Percentiles rank a stretch among this genome's conserved stretches.
These are phyloP conservation scores for Nyctanthes arbortristis DNA, from an alignment of 257 asterid species.

Conservation along the genomic window DNA sequence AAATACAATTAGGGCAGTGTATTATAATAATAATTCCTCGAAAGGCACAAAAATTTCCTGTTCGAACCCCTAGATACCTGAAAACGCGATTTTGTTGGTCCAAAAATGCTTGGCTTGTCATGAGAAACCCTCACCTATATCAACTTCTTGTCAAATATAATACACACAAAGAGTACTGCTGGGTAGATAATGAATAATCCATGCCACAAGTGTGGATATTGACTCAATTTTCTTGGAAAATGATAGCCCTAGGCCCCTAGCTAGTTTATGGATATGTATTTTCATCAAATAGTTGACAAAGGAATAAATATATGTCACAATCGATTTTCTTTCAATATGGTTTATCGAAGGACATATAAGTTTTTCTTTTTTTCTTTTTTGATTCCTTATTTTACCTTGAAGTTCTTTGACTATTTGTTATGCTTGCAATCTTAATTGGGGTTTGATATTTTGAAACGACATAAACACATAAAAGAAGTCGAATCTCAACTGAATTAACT, in stretches of 20 bases:
- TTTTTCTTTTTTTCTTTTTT: too few species aligned
- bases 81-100: not conserved
- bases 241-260: not conserved
- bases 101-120: not conserved
- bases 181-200: not conserved
- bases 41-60: not conserved
- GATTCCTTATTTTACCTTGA: too few species aligned
- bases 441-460: too few species aligned
- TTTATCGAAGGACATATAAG: too few species aligned
- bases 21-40: not conserved
- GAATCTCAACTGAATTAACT: too few species aligned
- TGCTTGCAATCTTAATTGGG: too few species aligned
- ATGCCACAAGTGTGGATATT: not conserved
- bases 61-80: not conserved
- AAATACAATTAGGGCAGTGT: not conserved
- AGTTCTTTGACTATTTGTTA: too few species aligned
- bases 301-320: not conserved
- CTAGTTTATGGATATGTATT: not conserved
- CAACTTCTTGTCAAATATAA: not conserved
- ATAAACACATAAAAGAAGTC: too few species aligned
- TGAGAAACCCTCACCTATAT: not conserved
- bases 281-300: not conserved
- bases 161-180: not conserved
- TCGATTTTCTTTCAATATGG: not conserved
- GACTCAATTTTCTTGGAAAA: not conserved